Evolutionary conservation across 1,139 yeast species (phyloP).

Genomic region (Zygosaccharomyces sapae): DNA sequence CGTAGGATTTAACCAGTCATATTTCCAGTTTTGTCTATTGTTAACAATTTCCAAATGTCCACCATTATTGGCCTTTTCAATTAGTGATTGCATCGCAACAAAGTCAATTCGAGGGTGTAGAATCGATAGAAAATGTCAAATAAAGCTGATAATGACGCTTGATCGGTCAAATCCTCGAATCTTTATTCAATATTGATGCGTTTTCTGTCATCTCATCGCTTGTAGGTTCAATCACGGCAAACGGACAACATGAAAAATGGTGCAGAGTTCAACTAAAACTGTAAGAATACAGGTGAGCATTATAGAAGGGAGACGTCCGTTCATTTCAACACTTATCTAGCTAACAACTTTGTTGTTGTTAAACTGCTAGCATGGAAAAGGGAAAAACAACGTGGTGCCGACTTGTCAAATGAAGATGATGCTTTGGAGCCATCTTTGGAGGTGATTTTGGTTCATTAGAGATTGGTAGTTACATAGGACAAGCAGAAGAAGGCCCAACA

Average conservation of each 20-base stretch:
- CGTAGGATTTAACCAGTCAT: conserved; percentile 28
- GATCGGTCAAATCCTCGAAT: not conserved
- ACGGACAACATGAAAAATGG: conserved; percentile 5
- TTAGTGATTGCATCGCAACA: conserved; percentile 21
- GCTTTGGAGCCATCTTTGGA: conserved; percentile 38
- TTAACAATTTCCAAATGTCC: conserved; percentile 17
- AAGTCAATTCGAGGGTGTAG: not conserved
- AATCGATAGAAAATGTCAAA: not conserved
- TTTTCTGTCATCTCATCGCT: not conserved
- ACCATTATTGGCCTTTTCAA: conserved; percentile 28
- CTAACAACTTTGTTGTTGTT: conserved; percentile 4
- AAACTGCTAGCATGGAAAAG: conserved; percentile 4
- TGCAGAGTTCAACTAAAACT: not conserved
- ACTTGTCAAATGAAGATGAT: conserved; percentile 37
- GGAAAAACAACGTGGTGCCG: conserved; percentile 13
- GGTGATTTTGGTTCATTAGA: conserved; percentile 39
- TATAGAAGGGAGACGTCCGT: not conserved
- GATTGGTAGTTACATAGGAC: conserved; percentile 34
- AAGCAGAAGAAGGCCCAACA: conserved; percentile 35
- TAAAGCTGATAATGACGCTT: not conserved
- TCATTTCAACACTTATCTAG: not conserved
- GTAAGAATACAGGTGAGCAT: not conserved
- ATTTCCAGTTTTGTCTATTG: conserved; percentile 25
- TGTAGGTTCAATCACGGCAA: conserved; percentile 1
- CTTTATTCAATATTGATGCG: not conserved